These are phyloP conservation scores for Thermochaetoides thermophila DNA, from an alignment of 495 filamentous ascomycete species.

Conservation along the genomic window DNA sequence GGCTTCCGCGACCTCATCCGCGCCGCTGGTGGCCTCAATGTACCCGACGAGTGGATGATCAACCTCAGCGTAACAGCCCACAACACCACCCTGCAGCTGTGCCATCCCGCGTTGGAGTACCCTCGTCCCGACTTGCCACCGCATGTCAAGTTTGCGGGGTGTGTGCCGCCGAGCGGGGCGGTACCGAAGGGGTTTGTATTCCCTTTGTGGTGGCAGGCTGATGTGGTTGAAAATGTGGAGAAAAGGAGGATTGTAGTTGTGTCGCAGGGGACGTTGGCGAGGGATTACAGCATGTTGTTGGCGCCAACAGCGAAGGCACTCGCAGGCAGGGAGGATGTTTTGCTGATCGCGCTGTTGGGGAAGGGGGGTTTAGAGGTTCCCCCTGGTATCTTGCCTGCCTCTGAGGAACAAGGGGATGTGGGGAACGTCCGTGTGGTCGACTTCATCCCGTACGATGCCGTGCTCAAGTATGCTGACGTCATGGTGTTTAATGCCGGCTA, in stretches of 20 bases:
- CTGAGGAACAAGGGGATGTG: not conserved
- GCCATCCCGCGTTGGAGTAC: slow-evolving; percentile 18
- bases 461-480: slow-evolving; percentile 16
- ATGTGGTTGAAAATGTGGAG: slow-evolving; percentile 8
- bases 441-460: slow-evolving; percentile 24
- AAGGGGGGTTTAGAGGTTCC: slow-evolving; percentile 13
- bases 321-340: slow-evolving; percentile 13
- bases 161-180: slow-evolving; percentile 14
- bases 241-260: slow-evolving; percentile 18
- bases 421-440: slow-evolving; percentile 18
- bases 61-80: slow-evolving; percentile 11
- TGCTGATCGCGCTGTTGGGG: slow-evolving; percentile 21
- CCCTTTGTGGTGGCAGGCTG: slow-evolving; percentile 19
- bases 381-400: not conserved
- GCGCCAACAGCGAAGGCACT: slow-evolving; percentile 18
- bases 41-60: slow-evolving; percentile 11
- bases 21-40: slow-evolving; percentile 1
- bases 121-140: slow-evolving; percentile 15
- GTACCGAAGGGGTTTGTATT: slow-evolving; percentile 4
- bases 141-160: slow-evolving; percentile 19
- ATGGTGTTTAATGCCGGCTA: slow-evolving; percentile 24
- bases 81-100: slow-evolving; percentile 23
- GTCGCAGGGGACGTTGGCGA: slow-evolving; percentile 18
- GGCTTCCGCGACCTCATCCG: slow-evolving; percentile 5
- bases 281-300: slow-evolving; percentile 15